Conservation (phyloP, 495 filamentous ascomycete species). For the Aspergillus leporis region DNA sequence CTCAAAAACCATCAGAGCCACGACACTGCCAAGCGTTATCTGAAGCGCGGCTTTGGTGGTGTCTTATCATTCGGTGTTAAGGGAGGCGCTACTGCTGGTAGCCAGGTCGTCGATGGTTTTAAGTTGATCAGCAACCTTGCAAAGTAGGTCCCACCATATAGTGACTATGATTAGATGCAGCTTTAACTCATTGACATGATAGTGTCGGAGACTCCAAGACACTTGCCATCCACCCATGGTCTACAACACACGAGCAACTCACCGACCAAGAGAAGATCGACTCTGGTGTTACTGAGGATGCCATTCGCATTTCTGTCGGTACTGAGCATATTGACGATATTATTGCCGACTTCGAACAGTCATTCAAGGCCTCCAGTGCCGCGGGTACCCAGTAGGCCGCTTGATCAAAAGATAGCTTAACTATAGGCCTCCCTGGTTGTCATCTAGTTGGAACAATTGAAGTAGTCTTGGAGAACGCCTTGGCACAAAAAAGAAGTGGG, state of each 20-base stretch:
- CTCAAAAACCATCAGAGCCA: slow-evolving; percentile 81
- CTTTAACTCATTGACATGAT: slow-evolving; percentile 16
- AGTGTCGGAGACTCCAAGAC: slow-evolving; percentile 77
- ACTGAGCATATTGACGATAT: slow-evolving; percentile 99
- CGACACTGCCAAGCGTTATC: slow-evolving; percentile 82
- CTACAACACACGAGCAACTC: slow-evolving; percentile 94
- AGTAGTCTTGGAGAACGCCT: too few species aligned
- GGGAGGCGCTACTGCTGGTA: slow-evolving; percentile 78
- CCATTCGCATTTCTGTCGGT: slow-evolving; percentile 94
- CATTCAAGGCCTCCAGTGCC: slow-evolving; percentile 63
- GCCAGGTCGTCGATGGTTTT: slow-evolving; percentile 88
- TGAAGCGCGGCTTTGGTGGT: slow-evolving; percentile 85
- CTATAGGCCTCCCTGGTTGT: not conserved
- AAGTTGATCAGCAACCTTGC: slow-evolving; percentile 93
- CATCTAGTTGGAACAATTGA: not conserved
- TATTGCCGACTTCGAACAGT: slow-evolving; percentile 92
- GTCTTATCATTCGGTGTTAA: slow-evolving; percentile 93
- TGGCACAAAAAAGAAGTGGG: too few species aligned
- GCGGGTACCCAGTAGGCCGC: slow-evolving; percentile 13
- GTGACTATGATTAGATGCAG: not conserved
- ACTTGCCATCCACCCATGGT: slow-evolving; percentile 94
- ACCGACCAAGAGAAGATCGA: slow-evolving; percentile 76
- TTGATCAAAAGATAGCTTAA: not conserved
- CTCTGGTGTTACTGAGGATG: slow-evolving; percentile 88
- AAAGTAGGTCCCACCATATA: slow-evolving; percentile 52